Evolutionary conservation across 176 grass and related monocot species (phyloP), one percentile per base, ranked within the genome.

Genomic region (Triticum urartu): DNA sequence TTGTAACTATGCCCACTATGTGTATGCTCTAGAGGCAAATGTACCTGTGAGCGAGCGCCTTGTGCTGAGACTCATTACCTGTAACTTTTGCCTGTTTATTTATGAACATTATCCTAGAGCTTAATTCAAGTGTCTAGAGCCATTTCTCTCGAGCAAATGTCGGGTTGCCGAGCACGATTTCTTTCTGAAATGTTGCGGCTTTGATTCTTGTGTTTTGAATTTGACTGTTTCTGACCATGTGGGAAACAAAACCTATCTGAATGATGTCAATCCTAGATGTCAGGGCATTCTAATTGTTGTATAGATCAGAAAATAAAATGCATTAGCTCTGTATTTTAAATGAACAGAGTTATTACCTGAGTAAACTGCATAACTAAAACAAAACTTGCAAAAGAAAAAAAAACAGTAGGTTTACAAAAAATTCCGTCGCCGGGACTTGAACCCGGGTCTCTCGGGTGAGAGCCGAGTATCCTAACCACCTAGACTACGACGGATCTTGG

Each of bases 401-500:
- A 10, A 30, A 30, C 28, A 30, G 28, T 9, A 40, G 45, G 45
- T 47, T 12, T 1, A 12, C 36, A 47, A 47, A 47, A 47, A 47
- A 2, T 93, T 97, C 87, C 85, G 83, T 94, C 88, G 91, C 87
- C 87, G 87, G 94, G 85, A 94, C 88, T 97, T 35, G 80, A 87
- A 97, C 88, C 88, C 88, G 88, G 86, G 93, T 91, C 91, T 94
- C 84, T 98, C 84, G 87, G 86, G 88, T 94, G 92, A 95, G 93
- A 94, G 92, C 93, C 87, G 90, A 98, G 88, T 92, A 98, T 94
- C 96, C 94, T 96, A 90, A 94, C 88, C 94, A 94, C 74, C 88
- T 94, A 98, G 90, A 98, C 93, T 91, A 94, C 89, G 92, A 97
- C 81, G 84, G 68, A 72, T 30, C 2, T 30, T 30, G 28, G 2